Conservation (phyloP, 2,329 filamentous ascomycete genomes). For the Exophiala sp. region DNA sequence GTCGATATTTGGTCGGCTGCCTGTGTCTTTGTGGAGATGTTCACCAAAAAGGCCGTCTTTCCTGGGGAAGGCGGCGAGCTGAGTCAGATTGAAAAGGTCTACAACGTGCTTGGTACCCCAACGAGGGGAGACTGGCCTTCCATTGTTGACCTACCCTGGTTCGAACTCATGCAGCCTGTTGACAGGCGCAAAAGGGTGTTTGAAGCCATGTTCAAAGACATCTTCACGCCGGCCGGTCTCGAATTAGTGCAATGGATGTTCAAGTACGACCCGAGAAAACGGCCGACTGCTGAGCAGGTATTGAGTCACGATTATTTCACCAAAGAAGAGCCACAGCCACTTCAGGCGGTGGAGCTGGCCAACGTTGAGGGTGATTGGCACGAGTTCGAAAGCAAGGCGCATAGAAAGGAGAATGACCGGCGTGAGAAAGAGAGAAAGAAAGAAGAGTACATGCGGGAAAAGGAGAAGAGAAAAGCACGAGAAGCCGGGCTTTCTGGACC, state of each 20-base stretch:
- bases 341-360: slow-evolving; percentile 75
- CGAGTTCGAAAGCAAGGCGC: slow-evolving; percentile 89
- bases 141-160: slow-evolving; percentile 93
- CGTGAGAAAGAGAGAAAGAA: slow-evolving; percentile 53
- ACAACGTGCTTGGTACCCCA: slow-evolving; percentile 82
- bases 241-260: slow-evolving; percentile 81
- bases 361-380: slow-evolving; percentile 92
- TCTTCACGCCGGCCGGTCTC: slow-evolving; percentile 72
- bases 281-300: slow-evolving; percentile 77
- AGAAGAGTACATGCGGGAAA: slow-evolving; percentile 48
- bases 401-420: slow-evolving; percentile 79
- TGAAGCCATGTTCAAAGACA: slow-evolving; percentile 71
- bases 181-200: slow-evolving; percentile 64
- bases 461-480: slow-evolving; percentile 40
- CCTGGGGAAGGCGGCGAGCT: slow-evolving; percentile 94
- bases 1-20: slow-evolving; percentile 97
- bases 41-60: slow-evolving; percentile 88
- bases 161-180: slow-evolving; percentile 76
- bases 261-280: slow-evolving; percentile 74
- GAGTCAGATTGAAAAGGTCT: slow-evolving; percentile 95
- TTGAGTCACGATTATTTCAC: slow-evolving; percentile 85
- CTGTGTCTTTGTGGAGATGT: slow-evolving; percentile 94
- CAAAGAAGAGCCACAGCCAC: slow-evolving; percentile 67
- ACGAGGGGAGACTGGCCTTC: slow-evolving; percentile 79
- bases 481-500: slow-evolving; percentile 22